Evolutionary conservation across 2,329 filamentous ascomycete genomes (phyloP).

Genomic region (Mycosphaerella sp.): DNA sequence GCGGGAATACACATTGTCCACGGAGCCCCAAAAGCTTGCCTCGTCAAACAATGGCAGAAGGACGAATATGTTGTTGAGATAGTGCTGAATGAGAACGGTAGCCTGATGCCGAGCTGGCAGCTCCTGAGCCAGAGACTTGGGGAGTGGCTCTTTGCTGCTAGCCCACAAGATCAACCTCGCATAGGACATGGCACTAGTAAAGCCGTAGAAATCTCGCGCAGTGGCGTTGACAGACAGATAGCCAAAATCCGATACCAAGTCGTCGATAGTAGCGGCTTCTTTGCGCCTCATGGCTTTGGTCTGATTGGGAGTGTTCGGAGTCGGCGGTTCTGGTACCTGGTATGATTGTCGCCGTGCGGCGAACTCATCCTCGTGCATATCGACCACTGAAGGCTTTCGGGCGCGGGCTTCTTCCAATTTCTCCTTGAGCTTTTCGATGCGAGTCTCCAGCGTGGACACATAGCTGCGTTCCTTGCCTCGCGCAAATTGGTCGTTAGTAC

Average conservation of each 20-base stretch:
- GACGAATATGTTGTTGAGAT: conserved; percentile 73
- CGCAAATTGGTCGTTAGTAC: conserved; percentile 92
- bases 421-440: conserved; percentile 80
- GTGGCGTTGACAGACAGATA: conserved; percentile 94
- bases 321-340: conserved; percentile 25
- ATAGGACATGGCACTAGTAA: conserved; percentile 85
- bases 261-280: conserved; percentile 83
- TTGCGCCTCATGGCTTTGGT: conserved; percentile 43
- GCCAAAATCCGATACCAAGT: conserved; percentile 88
- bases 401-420: conserved; percentile 61
- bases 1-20: conserved; percentile 75
- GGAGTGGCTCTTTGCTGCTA: conserved; percentile 65
- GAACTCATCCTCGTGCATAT: conserved; percentile 55
- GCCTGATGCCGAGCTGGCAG: conserved; percentile 67
- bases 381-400: conserved; percentile 63
- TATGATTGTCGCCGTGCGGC: conserved; percentile 45
- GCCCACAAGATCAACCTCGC: conserved; percentile 81
- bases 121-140: conserved; percentile 51
- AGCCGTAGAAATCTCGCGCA: conserved; percentile 85
- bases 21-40: conserved; percentile 65
- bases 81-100: conserved; percentile 68
- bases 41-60: conserved; percentile 80
- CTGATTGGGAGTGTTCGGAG: conserved; percentile 27
- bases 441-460: conserved; percentile 87
- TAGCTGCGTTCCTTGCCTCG: conserved; percentile 95